Evolutionary conservation across 2,329 filamentous ascomycete species (phyloP).

Genomic region (Cladosporium velox): DNA sequence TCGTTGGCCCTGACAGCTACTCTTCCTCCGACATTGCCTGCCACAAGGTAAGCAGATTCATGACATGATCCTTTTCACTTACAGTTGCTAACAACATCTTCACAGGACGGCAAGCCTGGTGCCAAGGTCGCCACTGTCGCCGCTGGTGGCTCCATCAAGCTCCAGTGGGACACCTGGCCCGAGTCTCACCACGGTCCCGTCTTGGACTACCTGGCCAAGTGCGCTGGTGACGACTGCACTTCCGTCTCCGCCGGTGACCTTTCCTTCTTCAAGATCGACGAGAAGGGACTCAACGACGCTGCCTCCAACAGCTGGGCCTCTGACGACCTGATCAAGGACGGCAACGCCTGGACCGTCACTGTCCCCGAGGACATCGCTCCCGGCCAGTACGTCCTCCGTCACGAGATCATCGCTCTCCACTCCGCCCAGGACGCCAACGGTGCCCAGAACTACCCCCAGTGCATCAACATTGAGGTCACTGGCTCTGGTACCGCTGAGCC

Average conservation of each 20-base stretch:
- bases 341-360: slow-evolving; percentile 41
- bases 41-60: slow-evolving; percentile 43
- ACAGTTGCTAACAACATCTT: not conserved
- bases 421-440: slow-evolving; percentile 47
- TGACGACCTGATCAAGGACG: slow-evolving; percentile 49
- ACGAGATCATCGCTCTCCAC: slow-evolving; percentile 64
- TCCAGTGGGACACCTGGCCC: slow-evolving; percentile 67
- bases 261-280: slow-evolving; percentile 66
- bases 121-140: slow-evolving; percentile 55
- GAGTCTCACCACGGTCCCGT: slow-evolving; percentile 64
- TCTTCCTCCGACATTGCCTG: slow-evolving; percentile 34
- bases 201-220: slow-evolving; percentile 65
- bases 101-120: slow-evolving; percentile 37
- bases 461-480: slow-evolving; percentile 62
- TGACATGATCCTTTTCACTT: not conserved
- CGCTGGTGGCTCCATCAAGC: slow-evolving; percentile 59
- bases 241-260: slow-evolving; percentile 55
- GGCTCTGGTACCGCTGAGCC: slow-evolving; percentile 53
- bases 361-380: slow-evolving; percentile 56
- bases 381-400: slow-evolving; percentile 63
- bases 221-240: slow-evolving; percentile 55
- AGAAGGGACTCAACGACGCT: slow-evolving; percentile 53
- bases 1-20: slow-evolving; percentile 31
- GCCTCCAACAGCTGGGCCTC: slow-evolving; percentile 57
- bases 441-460: slow-evolving; percentile 50